Conservation (phyloP, 2,329 filamentous ascomycete genomes). For the Albifimbria verrucaria region DNA sequence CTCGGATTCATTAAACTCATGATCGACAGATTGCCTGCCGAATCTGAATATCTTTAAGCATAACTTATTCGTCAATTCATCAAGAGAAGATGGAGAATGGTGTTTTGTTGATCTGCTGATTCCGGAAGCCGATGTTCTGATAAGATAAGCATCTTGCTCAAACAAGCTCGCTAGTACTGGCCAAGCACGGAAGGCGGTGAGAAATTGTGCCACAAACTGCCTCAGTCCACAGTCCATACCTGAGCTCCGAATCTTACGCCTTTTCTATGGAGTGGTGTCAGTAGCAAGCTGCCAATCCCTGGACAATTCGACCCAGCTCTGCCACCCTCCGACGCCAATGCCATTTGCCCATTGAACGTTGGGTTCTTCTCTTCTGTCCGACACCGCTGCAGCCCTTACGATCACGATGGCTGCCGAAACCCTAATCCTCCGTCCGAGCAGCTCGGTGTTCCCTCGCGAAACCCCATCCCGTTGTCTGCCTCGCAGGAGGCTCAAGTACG, state of each 20-base stretch:
- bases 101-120: too few species aligned
- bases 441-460: constrained; percentile 57
- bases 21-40: neutral
- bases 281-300: too few species aligned
- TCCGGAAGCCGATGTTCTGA: too few species aligned
- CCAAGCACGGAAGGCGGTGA: neutral
- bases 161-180: neutral
- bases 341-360: too few species aligned
- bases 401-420: constrained; percentile 31
- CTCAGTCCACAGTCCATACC: neutral
- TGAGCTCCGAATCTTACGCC: neutral
- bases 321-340: too few species aligned
- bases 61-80: too few species aligned
- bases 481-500: constrained; percentile 79
- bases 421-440: constrained; percentile 31
- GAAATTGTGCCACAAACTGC: neutral
- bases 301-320: too few species aligned
- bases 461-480: constrained; percentile 79
- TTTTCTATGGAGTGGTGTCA: too few species aligned
- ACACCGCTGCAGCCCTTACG: too few species aligned
- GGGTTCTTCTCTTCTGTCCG: too few species aligned
- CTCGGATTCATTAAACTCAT: too few species aligned
- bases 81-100: too few species aligned
- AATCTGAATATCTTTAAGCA: neutral
- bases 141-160: neutral